phyloP scores from a whole-genome alignment of 2,329 filamentous ascomycete species.

The Xylaria sp. region DNA sequence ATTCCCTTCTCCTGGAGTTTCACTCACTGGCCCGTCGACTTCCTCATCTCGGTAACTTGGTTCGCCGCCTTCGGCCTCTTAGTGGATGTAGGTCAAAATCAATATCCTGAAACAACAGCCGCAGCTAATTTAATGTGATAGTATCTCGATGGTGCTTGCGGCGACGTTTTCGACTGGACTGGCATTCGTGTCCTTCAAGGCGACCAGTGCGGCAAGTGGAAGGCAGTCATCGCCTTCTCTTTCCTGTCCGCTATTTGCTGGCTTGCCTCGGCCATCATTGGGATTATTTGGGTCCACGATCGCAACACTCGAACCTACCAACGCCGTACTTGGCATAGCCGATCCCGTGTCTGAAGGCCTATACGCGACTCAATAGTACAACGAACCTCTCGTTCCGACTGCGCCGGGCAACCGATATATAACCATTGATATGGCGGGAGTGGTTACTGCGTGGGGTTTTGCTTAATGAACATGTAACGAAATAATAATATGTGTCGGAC shows the following conservation, averaged over 20 bases:
- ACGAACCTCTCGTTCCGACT: neutral
- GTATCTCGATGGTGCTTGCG: constrained; percentile 51
- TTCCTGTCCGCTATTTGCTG: constrained; percentile 75
- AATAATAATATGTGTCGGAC: constrained; percentile 1
- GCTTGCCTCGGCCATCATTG: constrained; percentile 67
- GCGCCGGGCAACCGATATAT: neutral
- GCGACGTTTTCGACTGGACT: constrained; percentile 64
- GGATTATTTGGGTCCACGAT: constrained; percentile 58
- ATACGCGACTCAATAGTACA: neutral
- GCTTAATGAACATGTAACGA: neutral
- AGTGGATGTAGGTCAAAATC: constrained; percentile 57
- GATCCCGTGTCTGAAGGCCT: constrained; percentile 37
- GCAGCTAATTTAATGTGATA: constrained; percentile 8
- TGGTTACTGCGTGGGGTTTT: neutral
- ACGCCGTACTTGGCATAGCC: constrained; percentile 37
- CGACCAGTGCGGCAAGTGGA: constrained; percentile 69
- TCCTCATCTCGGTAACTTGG: constrained; percentile 72
- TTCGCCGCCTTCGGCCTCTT: constrained; percentile 72
- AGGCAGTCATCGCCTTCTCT: constrained; percentile 72
- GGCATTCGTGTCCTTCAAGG: constrained; percentile 55
- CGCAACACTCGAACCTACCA: constrained; percentile 43
- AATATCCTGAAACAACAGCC: neutral
- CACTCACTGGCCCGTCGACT: constrained; percentile 72
- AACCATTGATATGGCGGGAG: neutral
- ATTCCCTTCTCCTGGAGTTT: constrained; percentile 72